Percentiles rank a stretch among this genome's conserved stretches.
Conservation (phyloP, 2,329 filamentous ascomycete genomes). For the Alternaria infectoria region DNA sequence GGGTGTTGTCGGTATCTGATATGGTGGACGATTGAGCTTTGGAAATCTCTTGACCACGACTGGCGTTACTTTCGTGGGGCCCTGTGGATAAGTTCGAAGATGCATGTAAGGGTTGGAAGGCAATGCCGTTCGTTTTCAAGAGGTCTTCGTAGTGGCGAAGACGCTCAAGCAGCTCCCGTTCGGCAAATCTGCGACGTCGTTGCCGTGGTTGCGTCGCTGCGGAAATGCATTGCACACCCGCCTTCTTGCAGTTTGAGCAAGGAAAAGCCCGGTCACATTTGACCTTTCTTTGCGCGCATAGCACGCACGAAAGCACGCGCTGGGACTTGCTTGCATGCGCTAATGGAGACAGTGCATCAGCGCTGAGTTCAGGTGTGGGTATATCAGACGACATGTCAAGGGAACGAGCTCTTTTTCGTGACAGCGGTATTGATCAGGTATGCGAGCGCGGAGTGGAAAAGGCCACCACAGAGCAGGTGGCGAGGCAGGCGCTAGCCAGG, state of each 20-base stretch:
- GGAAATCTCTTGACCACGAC: background rate
- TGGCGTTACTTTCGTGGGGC: background rate
- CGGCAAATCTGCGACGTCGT: conserved; percentile 68
- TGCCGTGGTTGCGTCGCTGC: conserved; percentile 58
- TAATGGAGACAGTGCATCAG: conserved; percentile 3
- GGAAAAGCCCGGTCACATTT: conserved; percentile 49
- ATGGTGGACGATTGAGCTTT: background rate
- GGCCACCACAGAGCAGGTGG: background rate
- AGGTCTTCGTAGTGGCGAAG: conserved; percentile 72
- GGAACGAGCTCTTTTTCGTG: background rate
- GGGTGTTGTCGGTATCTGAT: background rate
- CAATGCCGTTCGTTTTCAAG: conserved; percentile 68
- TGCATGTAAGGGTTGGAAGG: conserved; percentile 68
- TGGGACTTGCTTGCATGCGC: conserved; percentile 33
- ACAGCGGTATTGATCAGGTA: background rate
- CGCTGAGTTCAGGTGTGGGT: conserved; percentile 9
- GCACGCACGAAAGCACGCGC: conserved; percentile 65
- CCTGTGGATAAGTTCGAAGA: conserved; percentile 18
- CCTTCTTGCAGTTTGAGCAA: conserved; percentile 41
- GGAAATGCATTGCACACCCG: conserved; percentile 46
- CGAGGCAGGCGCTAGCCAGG: background rate
- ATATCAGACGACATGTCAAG: conserved; percentile 13
- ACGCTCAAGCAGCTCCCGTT: conserved; percentile 73
- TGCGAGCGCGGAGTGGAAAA: background rate
- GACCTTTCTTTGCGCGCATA: conserved; percentile 66